Conservation (phyloP, 2,329 filamentous ascomycete species). For the Scedosporium minutisporum region DNA sequence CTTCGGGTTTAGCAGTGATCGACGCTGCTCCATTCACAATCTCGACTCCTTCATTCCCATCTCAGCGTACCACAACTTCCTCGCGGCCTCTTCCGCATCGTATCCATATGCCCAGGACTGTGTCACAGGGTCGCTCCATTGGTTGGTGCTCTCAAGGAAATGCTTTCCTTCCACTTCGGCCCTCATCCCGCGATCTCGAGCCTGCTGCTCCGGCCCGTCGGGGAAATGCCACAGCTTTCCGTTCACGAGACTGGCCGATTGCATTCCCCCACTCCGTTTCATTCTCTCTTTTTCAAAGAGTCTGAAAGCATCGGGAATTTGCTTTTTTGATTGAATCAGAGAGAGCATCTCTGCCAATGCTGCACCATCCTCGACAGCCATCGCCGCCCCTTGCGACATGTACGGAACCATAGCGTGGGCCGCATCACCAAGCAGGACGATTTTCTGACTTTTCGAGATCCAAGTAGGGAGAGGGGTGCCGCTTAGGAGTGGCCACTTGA, state of each 20-base stretch:
- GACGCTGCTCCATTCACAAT: no score
- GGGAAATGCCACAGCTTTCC: slow-evolving; percentile 36
- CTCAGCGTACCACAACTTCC: slow-evolving; percentile 16
- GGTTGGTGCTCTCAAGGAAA: slow-evolving; percentile 31
- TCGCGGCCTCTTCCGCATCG: slow-evolving; percentile 29
- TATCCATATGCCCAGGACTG: slow-evolving; percentile 39
- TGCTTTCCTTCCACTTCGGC: slow-evolving; percentile 26
- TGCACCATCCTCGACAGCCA: slow-evolving; percentile 32
- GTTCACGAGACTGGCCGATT: slow-evolving; percentile 34
- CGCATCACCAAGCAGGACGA: slow-evolving; percentile 30
- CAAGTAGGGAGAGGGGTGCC: slow-evolving; percentile 18
- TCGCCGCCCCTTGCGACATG: slow-evolving; percentile 33
- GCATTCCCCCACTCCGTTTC: slow-evolving; percentile 26
- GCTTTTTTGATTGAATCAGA: slow-evolving; percentile 14
- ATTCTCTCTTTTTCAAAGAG: slow-evolving; percentile 27
- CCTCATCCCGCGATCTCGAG: slow-evolving; percentile 29
- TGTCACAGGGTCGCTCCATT: slow-evolving; percentile 37
- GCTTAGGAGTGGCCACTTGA: slow-evolving; percentile 24
- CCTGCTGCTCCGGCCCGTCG: slow-evolving; percentile 30
- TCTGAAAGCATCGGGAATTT: slow-evolving; percentile 21
- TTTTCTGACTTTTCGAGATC: slow-evolving; percentile 17
- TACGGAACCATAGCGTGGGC: slow-evolving; percentile 34
- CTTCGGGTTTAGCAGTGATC: no score
- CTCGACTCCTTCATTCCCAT: background rate
- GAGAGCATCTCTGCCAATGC: slow-evolving; percentile 23